Percentiles rank a stretch among this genome's conserved stretches.
Evolutionary conservation across 2,329 filamentous ascomycete genomes (phyloP).

Genomic region (Aureobasidium pullulans): DNA sequence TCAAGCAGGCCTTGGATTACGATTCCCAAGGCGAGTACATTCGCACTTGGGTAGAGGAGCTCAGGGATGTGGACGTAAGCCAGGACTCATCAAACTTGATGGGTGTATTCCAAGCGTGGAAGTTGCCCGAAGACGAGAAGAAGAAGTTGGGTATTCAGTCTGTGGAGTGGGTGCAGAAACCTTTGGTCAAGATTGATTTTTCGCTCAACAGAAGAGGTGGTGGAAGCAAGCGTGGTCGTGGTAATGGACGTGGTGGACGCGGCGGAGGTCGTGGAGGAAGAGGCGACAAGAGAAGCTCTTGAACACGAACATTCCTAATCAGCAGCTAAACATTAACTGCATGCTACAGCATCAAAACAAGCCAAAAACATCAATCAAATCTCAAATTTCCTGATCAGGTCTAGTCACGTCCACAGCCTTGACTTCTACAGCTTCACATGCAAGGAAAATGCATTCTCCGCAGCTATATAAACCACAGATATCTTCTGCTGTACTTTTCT

Average conservation of each 20-base stretch:
- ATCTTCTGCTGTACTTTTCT: no score
- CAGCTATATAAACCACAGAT: no score
- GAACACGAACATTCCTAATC: neutral
- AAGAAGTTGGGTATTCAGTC: constrained; percentile 49
- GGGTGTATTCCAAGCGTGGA: constrained; percentile 65
- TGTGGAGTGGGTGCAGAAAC: constrained; percentile 59
- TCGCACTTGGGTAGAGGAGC: constrained; percentile 64
- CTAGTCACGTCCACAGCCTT: no score
- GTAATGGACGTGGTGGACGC: constrained; percentile 25
- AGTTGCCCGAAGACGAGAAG: constrained; percentile 52
- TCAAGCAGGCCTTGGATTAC: constrained; percentile 75
- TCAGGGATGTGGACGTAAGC: constrained; percentile 42
- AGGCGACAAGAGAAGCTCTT: constrained; percentile 9
- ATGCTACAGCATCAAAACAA: no score
- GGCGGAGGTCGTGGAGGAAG: constrained; percentile 24
- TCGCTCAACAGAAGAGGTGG: constrained; percentile 41
- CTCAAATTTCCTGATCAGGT: no score
- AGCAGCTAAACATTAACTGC: no score
- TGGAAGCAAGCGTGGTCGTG: constrained; percentile 26
- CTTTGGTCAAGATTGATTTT: constrained; percentile 59
- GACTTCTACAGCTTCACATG: no score
- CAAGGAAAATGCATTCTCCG: no score
- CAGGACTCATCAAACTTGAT: constrained; percentile 32
- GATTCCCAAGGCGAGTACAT: constrained; percentile 64
- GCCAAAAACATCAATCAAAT: no score